Base-by-base conservation (phyloP, 1,284 basidiomycete species). In the Neonothopanus nambi region DNA sequence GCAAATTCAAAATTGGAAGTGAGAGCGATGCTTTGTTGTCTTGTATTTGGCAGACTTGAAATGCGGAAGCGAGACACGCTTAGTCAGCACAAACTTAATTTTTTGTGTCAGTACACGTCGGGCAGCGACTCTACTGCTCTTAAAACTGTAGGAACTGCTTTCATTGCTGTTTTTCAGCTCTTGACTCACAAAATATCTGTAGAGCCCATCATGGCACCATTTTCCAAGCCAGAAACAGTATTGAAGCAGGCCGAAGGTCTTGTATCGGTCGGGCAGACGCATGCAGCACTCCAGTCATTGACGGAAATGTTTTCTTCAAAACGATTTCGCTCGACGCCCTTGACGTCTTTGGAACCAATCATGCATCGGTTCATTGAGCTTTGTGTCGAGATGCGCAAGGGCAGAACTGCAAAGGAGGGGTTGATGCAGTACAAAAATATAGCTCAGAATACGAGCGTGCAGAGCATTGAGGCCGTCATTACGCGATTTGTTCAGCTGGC, bases 351-450 rank as follows among this genome's bases (percentile, higher is more conserved):
- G 52, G 96, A 99, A 71, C 97, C 97, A 57, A 98, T 99, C 72
- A 91, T 98, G 81, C 74, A 94, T 60, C 87, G 92, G 47, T 93
- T 91, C 69, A 83, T 98, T 76, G 94, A 98, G 68, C 89, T 99
- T 56, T 99, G 95, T 68, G 95, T 99, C 57, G 90, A 94, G 56
- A 87, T 98, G 78, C 87, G 95, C 61, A 95, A 96, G 70, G 95
- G 95, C 3, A 82, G 93, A 30, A 89, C 91, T 28, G 96, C 94
- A 18, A 96, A 97, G 70, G 94, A 97, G 66, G 96, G 94, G 28
- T 83, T 99, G 44, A 92, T 94, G 86, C 91, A 95, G 69, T 98
- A 89, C 82, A 96, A 95, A 78, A 96, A 96, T 69, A 93, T 95
- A 59, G 92, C 92, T 0, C 95, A 98, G 68, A 96, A 97, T 67